Conservation (phyloP, 768 basidiomycete genomes). For the Boletus bicolor region DNA sequence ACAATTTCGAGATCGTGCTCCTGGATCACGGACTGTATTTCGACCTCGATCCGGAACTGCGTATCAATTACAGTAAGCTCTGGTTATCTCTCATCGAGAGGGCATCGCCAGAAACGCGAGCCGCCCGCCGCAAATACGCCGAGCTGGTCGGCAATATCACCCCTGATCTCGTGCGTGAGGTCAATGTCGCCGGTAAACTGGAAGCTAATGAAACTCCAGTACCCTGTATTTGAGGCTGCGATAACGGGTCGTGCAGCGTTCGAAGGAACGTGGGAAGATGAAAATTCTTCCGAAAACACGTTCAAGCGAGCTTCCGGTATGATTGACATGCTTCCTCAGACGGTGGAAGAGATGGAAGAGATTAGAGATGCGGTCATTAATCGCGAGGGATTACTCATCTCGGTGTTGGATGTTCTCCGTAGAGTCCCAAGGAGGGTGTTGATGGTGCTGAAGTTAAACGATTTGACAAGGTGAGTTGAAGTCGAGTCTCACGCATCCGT, state of each 20-base stretch:
- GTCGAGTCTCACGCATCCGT: background rate
- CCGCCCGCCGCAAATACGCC: slow-evolving; percentile 82
- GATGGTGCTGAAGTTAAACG: slow-evolving; percentile 85
- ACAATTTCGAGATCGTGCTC: slow-evolving; percentile 95
- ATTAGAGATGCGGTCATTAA: slow-evolving; percentile 81
- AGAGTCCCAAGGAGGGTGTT: slow-evolving; percentile 79
- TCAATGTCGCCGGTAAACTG: background rate
- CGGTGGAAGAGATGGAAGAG: slow-evolving; percentile 73
- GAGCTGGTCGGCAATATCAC: slow-evolving; percentile 88
- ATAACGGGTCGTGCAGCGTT: slow-evolving; percentile 81
- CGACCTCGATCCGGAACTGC: slow-evolving; percentile 75
- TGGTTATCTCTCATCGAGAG: slow-evolving; percentile 87
- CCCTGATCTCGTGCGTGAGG: slow-evolving; percentile 66
- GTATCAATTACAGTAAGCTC: slow-evolving; percentile 81
- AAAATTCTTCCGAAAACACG: slow-evolving; percentile 28
- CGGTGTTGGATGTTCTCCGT: slow-evolving; percentile 85
- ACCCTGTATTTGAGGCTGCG: slow-evolving; percentile 92
- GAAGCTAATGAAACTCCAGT: slow-evolving; percentile 43
- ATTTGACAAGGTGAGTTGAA: slow-evolving; percentile 62
- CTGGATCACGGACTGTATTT: slow-evolving; percentile 96
- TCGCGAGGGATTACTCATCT: slow-evolving; percentile 76
- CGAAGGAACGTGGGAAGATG: slow-evolving; percentile 54
- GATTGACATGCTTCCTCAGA: slow-evolving; percentile 71
- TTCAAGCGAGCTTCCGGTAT: slow-evolving; percentile 70
- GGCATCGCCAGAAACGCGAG: slow-evolving; percentile 59